phyloP scores from a whole-genome alignment of 208 protist species.

The Trypanosoma vivax region DNA sequence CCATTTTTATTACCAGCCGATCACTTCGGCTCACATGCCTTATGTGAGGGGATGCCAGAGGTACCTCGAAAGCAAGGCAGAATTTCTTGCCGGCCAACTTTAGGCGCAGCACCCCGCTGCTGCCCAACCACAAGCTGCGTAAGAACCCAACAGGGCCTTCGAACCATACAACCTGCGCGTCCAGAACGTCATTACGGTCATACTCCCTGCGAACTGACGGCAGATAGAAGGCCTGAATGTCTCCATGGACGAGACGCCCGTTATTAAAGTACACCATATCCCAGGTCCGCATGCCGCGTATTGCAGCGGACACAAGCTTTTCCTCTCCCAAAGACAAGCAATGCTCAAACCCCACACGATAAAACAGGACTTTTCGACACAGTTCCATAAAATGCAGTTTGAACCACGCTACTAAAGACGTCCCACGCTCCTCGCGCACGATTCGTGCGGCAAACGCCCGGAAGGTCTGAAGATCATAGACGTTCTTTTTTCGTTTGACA shows the following conservation, averaged over 20 bases:
- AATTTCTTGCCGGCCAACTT: constrained; percentile 41
- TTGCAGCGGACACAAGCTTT: constrained; percentile 25
- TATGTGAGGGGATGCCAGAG: constrained; percentile 20
- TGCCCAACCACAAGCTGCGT: constrained; percentile 25
- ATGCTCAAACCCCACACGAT: no score
- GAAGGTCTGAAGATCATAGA: constrained; percentile 71
- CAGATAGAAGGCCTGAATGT: constrained; percentile 43
- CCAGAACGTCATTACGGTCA: constrained; percentile 63
- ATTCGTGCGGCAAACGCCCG: constrained; percentile 34
- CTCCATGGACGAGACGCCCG: constrained; percentile 51
- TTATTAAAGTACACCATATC: constrained; percentile 79
- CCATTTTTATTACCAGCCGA: constrained; percentile 51
- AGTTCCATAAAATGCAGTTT: background rate
- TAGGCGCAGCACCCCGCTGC: constrained; percentile 9
- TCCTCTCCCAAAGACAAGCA: constrained; percentile 13
- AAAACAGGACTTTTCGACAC: no score
- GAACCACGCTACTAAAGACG: constrained; percentile 24
- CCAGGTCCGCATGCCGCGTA: constrained; percentile 81
- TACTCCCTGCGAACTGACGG: constrained; percentile 48
- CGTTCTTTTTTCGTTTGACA: constrained; percentile 49
- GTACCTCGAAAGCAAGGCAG: constrained; percentile 51
- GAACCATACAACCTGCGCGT: constrained; percentile 68
- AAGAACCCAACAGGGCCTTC: constrained; percentile 31
- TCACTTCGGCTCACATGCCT: constrained; percentile 31
- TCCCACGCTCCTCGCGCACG: constrained; percentile 4